These are phyloP conservation scores for Strobilomyces confusus DNA, from an alignment of 768 basidiomycete genomes.

Conservation along the genomic window DNA sequence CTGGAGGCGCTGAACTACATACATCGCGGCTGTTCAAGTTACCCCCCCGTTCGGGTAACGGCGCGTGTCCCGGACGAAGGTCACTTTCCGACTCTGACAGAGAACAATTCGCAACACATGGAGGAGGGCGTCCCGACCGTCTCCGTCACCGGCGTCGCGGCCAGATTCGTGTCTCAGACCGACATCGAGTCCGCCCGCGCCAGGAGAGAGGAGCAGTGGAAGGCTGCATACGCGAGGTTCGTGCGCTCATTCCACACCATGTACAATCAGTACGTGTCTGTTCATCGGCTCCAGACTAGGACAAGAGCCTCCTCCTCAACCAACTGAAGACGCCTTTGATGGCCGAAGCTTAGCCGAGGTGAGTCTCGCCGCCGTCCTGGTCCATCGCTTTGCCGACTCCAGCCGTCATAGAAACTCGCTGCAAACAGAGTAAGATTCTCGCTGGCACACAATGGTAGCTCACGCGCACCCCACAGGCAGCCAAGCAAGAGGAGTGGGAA, in stretches of 20 bases:
- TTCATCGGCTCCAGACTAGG: conserved; percentile 51
- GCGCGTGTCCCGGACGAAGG: no score
- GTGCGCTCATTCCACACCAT: not conserved
- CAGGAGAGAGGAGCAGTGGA: conserved; percentile 81
- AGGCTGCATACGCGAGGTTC: conserved; percentile 82
- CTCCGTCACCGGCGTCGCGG: conserved; percentile 68
- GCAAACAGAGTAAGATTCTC: conserved; percentile 66
- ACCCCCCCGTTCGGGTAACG: no score
- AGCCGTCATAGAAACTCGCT: conserved; percentile 67
- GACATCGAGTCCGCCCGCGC: conserved; percentile 73
- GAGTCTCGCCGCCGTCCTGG: conserved; percentile 30
- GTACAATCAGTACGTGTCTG: not conserved
- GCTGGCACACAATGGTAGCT: conserved; percentile 3
- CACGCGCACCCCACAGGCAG: conserved; percentile 46
- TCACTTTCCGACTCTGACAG: conserved; percentile 21
- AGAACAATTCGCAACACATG: conserved; percentile 35
- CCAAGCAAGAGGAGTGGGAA: conserved; percentile 93
- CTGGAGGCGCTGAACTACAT: not conserved
- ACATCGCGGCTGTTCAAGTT: no score
- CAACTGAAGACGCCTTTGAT: conserved; percentile 73
- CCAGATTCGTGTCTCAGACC: conserved; percentile 77
- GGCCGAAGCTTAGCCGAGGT: conserved; percentile 88
- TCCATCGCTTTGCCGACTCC: conserved; percentile 11
- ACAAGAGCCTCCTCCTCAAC: conserved; percentile 78
- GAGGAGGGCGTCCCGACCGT: conserved; percentile 72